These are phyloP conservation scores for Pseudogymnoascus verrucosus DNA, from an alignment of 2,329 filamentous ascomycete genomes.

Conservation along the genomic window DNA sequence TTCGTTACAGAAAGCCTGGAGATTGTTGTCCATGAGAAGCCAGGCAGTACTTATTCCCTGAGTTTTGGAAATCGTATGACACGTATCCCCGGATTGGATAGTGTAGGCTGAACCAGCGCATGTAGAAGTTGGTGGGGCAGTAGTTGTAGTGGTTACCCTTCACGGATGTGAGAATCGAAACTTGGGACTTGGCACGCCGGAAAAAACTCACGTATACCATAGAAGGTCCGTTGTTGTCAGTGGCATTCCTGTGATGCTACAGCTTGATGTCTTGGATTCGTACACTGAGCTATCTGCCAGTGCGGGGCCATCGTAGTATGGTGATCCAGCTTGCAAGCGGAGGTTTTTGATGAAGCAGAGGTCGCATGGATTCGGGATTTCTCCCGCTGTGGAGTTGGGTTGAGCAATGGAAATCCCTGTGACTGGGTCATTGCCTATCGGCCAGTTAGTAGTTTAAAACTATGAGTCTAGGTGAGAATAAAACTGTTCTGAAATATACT, in stretches of 20 bases:
- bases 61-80: neutral
- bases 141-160: neutral
- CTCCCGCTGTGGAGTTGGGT: neutral
- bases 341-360: constrained; percentile 12
- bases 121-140: neutral
- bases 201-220: neutral
- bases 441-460: neutral
- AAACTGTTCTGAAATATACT: neutral
- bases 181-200: neutral
- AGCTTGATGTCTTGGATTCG: constrained; percentile 10
- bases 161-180: neutral
- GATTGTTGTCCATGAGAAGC: neutral
- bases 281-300: constrained; percentile 8
- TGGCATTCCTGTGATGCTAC: constrained; percentile 6
- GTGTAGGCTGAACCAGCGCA: neutral
- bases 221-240: constrained; percentile 10
- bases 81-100: neutral
- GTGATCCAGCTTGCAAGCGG: constrained; percentile 10
- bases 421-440: neutral
- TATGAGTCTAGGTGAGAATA: neutral
- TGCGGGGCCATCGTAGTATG: constrained; percentile 13
- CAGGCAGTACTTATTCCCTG: neutral
- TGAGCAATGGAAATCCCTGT: neutral
- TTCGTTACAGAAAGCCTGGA: neutral
- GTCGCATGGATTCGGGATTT: constrained; percentile 3